phyloP scores from a whole-genome alignment of 2,329 filamentous ascomycete species.

The Fusarium napiforme region DNA sequence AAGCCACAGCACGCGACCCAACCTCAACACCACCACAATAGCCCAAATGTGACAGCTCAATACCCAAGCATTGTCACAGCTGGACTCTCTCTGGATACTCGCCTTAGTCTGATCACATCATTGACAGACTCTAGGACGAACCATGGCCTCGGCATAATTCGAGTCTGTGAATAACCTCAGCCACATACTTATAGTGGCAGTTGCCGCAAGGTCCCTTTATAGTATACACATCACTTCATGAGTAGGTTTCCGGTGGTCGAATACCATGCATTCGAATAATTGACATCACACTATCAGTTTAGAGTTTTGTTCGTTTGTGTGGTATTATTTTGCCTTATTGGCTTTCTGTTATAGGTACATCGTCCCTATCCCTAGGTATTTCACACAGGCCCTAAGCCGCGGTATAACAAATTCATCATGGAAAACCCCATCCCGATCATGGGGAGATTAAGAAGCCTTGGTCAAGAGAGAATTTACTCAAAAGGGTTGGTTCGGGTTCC shows the following conservation, averaged over 20 bases:
- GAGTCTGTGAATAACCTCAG: neutral
- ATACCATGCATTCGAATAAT: neutral
- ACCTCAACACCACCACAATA: neutral
- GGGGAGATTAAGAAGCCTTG: conserved; percentile 23
- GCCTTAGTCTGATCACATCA: neutral
- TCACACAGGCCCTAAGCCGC: conserved; percentile 31
- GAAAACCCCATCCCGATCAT: conserved; percentile 20
- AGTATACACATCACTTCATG: neutral
- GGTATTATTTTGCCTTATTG: conserved; percentile 35
- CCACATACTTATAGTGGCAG: neutral
- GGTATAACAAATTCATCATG: conserved; percentile 36
- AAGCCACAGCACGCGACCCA: neutral
- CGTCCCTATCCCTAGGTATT: conserved; percentile 22
- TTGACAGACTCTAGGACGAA: neutral
- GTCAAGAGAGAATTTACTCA: conserved; percentile 64
- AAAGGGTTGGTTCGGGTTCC: conserved; percentile 95
- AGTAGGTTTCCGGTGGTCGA: neutral
- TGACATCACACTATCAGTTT: neutral
- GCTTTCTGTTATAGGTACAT: conserved; percentile 38
- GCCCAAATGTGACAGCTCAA: neutral
- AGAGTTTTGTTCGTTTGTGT: conserved; percentile 26
- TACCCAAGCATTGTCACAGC: neutral
- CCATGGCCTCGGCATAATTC: neutral
- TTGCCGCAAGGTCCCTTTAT: neutral
- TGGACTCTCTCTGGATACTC: neutral